These are phyloP conservation scores for Elaphomyces granulatus DNA, from an alignment of 495 filamentous ascomycete species.

Conservation along the genomic window DNA sequence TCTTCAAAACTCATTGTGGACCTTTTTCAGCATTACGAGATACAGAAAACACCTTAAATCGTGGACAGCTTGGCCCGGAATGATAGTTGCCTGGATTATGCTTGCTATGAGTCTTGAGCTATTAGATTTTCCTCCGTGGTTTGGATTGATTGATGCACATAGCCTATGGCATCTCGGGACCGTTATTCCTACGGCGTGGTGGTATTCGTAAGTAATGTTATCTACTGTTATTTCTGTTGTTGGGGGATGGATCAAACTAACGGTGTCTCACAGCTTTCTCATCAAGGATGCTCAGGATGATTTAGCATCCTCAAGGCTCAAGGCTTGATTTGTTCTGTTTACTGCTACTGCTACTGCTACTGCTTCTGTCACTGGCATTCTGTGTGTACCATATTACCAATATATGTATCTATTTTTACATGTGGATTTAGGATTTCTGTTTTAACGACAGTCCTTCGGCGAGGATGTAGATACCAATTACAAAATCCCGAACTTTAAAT, in stretches of 20 bases:
- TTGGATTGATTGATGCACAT: conserved; percentile 81
- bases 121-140: conserved; percentile 79
- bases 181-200: conserved; percentile 75
- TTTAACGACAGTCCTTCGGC: no score
- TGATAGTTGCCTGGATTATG: conserved; percentile 87
- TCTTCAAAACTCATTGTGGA: conserved; percentile 76
- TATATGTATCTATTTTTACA: no score
- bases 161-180: conserved; percentile 93
- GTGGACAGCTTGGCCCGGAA: conserved; percentile 84
- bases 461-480: no score
- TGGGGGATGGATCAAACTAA: background rate
- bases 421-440: no score
- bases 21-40: conserved; percentile 58
- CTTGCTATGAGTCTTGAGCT: conserved; percentile 91
- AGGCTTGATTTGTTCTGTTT: conserved; percentile 29
- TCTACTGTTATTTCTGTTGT: background rate
- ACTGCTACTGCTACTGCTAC: no score
- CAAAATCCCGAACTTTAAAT: no score
- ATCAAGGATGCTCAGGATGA: conserved; percentile 67
- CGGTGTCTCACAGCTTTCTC: conserved; percentile 45
- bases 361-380: no score
- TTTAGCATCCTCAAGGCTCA: conserved; percentile 38
- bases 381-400: no score
- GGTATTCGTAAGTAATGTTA: conserved; percentile 73
- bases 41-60: conserved; percentile 50